These are phyloP conservation scores for Osmanthus fragrans DNA, from an alignment of 257 asterid genomes.

Conservation along the genomic window DNA sequence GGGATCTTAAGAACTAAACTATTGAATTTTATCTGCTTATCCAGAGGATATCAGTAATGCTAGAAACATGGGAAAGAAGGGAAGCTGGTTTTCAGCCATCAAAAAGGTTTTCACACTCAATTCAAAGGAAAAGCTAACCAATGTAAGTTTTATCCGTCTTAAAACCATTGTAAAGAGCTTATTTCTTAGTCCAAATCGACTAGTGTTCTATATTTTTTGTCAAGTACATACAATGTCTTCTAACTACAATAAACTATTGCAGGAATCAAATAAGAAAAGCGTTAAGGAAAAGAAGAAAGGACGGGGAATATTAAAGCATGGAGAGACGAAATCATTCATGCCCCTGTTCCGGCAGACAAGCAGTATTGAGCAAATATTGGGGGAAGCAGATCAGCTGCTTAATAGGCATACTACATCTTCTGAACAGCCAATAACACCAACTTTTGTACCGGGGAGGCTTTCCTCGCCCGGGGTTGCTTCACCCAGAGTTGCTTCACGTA, in stretches of 20 bases:
- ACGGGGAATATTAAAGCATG: conserved; percentile 57
- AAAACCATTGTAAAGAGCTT: neutral
- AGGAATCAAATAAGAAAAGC: conserved; percentile 66
- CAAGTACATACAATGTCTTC: neutral
- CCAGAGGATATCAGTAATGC: conserved; percentile 74
- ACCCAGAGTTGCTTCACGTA: conserved; percentile 2
- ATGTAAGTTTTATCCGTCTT: conserved; percentile 48
- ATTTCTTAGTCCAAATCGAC: neutral
- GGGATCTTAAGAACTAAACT: conserved; percentile 11
- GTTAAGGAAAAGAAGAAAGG: conserved; percentile 81
- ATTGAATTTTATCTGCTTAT: conserved; percentile 20
- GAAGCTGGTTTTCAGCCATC: conserved; percentile 97
- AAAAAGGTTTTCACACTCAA: conserved; percentile 69
- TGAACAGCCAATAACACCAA: conserved; percentile 48
- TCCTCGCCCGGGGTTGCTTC: conserved; percentile 37
- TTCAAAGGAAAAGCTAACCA: conserved; percentile 66
- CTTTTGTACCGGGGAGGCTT: conserved; percentile 22
- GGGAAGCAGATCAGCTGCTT: conserved; percentile 82
- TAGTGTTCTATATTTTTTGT: no score
- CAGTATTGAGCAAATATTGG: conserved; percentile 91
- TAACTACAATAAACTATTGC: conserved; percentile 7
- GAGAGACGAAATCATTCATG: conserved; percentile 66
- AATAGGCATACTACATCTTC: conserved; percentile 49
- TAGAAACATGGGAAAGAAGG: conserved; percentile 91
- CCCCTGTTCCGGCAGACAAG: conserved; percentile 90